Percentiles rank a stretch among this genome's conserved stretches.
Conservation (phyloP, 2,329 filamentous ascomycete genomes). For the Monilinia laxa region DNA sequence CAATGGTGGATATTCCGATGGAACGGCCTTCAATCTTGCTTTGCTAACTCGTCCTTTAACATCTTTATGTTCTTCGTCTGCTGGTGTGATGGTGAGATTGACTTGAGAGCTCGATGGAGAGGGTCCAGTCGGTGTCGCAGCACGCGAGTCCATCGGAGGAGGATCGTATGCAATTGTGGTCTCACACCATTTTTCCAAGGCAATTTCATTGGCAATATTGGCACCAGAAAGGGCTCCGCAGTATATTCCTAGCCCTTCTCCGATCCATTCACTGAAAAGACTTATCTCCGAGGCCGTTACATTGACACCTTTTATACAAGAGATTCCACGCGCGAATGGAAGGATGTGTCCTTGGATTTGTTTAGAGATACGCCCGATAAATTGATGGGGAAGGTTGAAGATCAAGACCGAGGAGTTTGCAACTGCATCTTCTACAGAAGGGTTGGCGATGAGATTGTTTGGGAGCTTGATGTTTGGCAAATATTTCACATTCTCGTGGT, state of each 20-base stretch:
- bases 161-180: slow-evolving; percentile 97
- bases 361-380: slow-evolving; percentile 83
- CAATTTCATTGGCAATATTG: slow-evolving; percentile 95
- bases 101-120: slow-evolving; percentile 50
- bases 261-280: slow-evolving; percentile 94
- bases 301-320: slow-evolving; percentile 97
- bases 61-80: slow-evolving; percentile 62
- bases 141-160: slow-evolving; percentile 80
- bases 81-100: slow-evolving; percentile 50
- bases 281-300: slow-evolving; percentile 83
- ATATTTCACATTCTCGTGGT: slow-evolving; percentile 98
- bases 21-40: slow-evolving; percentile 71
- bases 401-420: slow-evolving; percentile 83
- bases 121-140: slow-evolving; percentile 59
- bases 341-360: slow-evolving; percentile 85
- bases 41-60: slow-evolving; percentile 65
- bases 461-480: slow-evolving; percentile 85
- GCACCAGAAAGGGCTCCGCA: slow-evolving; percentile 93
- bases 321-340: slow-evolving; percentile 89
- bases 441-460: slow-evolving; percentile 78
- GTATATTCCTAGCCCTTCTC: slow-evolving; percentile 88
- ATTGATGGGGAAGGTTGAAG: slow-evolving; percentile 96
- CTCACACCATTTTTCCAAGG: slow-evolving; percentile 93
- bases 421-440: slow-evolving; percentile 76
- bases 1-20: slow-evolving; percentile 78